Evolutionary conservation across 495 filamentous ascomycete genomes (phyloP).

Genomic region (Neurospora sp.): DNA sequence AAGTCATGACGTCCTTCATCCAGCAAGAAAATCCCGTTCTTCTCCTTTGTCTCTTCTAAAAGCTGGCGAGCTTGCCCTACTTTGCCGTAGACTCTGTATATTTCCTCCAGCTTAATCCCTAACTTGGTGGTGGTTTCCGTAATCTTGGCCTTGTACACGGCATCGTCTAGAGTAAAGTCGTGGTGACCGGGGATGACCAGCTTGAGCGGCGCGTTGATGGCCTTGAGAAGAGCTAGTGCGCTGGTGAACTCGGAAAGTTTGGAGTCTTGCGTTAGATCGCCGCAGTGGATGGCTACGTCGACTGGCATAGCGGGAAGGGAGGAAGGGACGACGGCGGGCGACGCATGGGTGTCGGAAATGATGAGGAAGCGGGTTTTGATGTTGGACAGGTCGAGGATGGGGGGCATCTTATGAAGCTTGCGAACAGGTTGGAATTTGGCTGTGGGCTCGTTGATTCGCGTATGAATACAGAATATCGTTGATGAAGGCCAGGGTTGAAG

Average conservation of each 20-base stretch:
- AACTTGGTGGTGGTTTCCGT: not conserved
- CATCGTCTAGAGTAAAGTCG: slow-evolving; percentile 54
- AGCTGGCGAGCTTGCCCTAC: not conserved
- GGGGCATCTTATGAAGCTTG: slow-evolving; percentile 9
- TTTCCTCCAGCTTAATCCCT: not conserved
- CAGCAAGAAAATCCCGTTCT: not conserved
- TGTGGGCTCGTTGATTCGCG: not conserved
- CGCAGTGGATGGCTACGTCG: slow-evolving; percentile 58
- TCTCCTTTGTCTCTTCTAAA: not conserved
- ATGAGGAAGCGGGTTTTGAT: slow-evolving; percentile 35
- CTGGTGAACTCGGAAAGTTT: slow-evolving; percentile 38
- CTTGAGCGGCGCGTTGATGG: slow-evolving; percentile 50
- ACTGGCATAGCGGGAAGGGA: slow-evolving; percentile 10
- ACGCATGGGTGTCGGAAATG: slow-evolving; percentile 50
- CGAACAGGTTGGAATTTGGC: not conserved
- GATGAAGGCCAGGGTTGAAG: not conserved
- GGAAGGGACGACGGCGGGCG: not conserved
- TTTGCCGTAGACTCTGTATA: not conserved
- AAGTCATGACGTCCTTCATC: slow-evolving; percentile 22
- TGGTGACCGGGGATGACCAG: slow-evolving; percentile 69
- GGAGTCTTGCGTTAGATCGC: slow-evolving; percentile 56
- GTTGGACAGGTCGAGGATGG: not conserved
- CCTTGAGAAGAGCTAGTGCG: slow-evolving; percentile 41
- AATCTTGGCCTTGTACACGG: not conserved
- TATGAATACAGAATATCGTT: not conserved